phyloP scores from a whole-genome alignment of 257 asterid species.

The Fraxinus cuspidata region DNA sequence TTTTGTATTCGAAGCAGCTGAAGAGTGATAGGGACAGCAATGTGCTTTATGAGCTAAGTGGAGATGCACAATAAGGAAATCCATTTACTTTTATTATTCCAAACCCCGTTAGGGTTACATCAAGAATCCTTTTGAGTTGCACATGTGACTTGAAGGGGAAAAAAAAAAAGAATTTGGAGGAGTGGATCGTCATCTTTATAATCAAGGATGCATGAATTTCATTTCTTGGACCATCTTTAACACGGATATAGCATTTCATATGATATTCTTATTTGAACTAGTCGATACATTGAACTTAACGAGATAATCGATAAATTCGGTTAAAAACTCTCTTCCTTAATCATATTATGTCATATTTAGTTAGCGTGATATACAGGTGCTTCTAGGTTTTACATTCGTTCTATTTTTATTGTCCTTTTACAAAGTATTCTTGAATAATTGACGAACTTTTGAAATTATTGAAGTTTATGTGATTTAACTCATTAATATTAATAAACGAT shows the following conservation, averaged over 20 bases:
- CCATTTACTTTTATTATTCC: neutral
- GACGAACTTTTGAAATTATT: neutral
- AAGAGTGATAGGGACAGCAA: neutral
- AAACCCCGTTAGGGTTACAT: neutral
- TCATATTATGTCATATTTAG: neutral
- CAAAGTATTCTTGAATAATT: neutral
- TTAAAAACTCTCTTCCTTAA: neutral
- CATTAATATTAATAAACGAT: neutral
- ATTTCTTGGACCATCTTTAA: neutral
- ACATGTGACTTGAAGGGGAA: neutral
- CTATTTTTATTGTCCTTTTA: neutral
- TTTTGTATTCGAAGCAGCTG: neutral
- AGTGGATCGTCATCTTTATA: neutral
- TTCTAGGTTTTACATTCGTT: no score
- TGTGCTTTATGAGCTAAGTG: neutral
- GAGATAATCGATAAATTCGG: neutral
- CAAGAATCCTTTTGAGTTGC: neutral
- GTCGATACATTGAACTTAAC: neutral
- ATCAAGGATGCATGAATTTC: neutral
- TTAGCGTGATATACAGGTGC: neutral
- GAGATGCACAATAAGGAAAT: neutral
- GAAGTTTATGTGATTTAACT: neutral
- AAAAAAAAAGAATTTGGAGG: neutral
- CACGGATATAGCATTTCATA: neutral
- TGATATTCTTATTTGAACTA: neutral